A percentile compares a stretch with the other conserved stretches of the same genome.
These are phyloP conservation scores for Lachancea fermentati DNA, from an alignment of 805 yeast species.

Conservation along the genomic window DNA sequence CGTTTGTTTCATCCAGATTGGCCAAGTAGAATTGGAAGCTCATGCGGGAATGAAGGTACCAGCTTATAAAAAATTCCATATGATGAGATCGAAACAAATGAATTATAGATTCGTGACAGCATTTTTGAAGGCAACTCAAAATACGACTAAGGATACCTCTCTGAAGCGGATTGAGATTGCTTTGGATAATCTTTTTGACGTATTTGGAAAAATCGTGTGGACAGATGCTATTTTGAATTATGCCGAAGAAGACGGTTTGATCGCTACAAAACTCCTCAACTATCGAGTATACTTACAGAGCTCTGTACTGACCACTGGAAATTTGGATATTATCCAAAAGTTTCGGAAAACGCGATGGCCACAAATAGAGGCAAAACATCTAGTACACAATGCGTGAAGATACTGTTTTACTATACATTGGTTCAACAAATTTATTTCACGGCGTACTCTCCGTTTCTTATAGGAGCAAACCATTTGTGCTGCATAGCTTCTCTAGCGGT, in stretches of 20 bases:
- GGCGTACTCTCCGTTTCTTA: conserved; percentile 9
- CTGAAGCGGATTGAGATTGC: too few relatives aligned
- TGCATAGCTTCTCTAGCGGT: conserved; percentile 87
- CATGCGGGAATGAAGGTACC: neutral
- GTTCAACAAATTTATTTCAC: neutral
- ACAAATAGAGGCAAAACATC: neutral
- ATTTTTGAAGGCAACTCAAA: conserved; percentile 2
- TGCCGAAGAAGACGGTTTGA: neutral
- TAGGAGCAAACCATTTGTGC: conserved; percentile 43
- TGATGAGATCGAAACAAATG: neutral
- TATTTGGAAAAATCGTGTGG: too few relatives aligned
- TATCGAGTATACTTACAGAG: conserved; percentile 15
- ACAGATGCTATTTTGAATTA: too few relatives aligned
- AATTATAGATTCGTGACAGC: conserved; percentile 2
- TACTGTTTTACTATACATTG: neutral
- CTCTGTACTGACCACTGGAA: conserved; percentile 15
- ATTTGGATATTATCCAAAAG: conserved; percentile 15
- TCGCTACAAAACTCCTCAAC: neutral
- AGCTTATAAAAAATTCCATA: conserved; percentile 2
- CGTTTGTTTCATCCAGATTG: conserved; percentile 1
- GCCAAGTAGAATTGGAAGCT: neutral
- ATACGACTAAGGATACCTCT: too few relatives aligned
- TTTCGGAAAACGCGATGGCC: conserved; percentile 19
- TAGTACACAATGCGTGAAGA: too few relatives aligned
- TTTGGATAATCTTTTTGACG: too few relatives aligned